These are phyloP conservation scores for Cryptococcus wingfieldii DNA, from an alignment of 1,284 basidiomycete species.

Conservation along the genomic window DNA sequence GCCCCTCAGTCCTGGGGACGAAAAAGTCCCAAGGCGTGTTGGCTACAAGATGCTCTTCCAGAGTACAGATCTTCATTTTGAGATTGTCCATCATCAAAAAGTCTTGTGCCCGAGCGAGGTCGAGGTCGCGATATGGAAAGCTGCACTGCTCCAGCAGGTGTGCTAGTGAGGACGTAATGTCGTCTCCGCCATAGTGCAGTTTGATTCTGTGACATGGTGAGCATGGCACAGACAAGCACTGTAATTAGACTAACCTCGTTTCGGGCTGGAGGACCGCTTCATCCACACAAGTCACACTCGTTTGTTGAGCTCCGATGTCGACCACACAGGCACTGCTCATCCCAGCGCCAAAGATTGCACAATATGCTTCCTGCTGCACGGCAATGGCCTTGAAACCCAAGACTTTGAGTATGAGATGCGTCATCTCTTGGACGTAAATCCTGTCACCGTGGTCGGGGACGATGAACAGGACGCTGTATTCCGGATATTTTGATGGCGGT, in stretches of 20 bases:
- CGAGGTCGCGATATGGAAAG: slow-evolving; percentile 82
- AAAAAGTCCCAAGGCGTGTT: slow-evolving; percentile 85
- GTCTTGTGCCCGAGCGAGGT: slow-evolving; percentile 69
- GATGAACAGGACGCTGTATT: slow-evolving; percentile 81
- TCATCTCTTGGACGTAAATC: slow-evolving; percentile 73
- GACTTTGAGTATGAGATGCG: slow-evolving; percentile 67
- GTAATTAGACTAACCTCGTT: slow-evolving; percentile 63
- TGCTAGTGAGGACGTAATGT: slow-evolving; percentile 83
- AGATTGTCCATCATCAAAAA: slow-evolving; percentile 86
- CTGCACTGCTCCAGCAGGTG: slow-evolving; percentile 73
- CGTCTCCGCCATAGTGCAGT: slow-evolving; percentile 85
- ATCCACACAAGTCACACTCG: slow-evolving; percentile 88
- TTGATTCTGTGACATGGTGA: slow-evolving; percentile 58
- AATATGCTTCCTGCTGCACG: slow-evolving; percentile 84
- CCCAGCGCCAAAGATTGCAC: slow-evolving; percentile 92
- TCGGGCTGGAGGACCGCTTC: slow-evolving; percentile 87
- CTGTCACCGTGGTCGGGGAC: slow-evolving; percentile 90
- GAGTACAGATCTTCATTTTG: slow-evolving; percentile 73
- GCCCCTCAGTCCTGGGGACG: slow-evolving; percentile 67
- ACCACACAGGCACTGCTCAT: slow-evolving; percentile 92
- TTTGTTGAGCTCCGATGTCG: slow-evolving; percentile 81
- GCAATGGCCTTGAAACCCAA: slow-evolving; percentile 91
- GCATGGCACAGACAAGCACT: neutral
- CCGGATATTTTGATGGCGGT: slow-evolving; percentile 57
- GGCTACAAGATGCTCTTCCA: slow-evolving; percentile 83